Evolutionary conservation across 2,329 filamentous ascomycete species (phyloP).

Genomic region (Verticillium tricorpus): DNA sequence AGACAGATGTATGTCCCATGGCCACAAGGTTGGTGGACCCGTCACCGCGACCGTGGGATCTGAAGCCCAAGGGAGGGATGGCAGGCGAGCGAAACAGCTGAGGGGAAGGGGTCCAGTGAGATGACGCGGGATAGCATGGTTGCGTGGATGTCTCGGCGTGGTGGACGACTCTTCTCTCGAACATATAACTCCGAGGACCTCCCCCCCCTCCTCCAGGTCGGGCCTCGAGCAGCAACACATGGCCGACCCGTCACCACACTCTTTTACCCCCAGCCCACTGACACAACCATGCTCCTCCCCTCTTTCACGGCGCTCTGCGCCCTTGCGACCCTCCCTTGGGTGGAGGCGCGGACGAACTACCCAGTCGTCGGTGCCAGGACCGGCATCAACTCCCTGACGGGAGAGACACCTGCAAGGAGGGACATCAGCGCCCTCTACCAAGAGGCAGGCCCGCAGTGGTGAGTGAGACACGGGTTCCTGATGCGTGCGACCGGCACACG

Average conservation of each 20-base stretch:
- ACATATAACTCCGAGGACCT: slow-evolving; percentile 1
- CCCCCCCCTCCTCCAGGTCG: background rate
- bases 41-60: background rate
- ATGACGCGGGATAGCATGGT: background rate
- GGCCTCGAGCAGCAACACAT: background rate
- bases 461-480: slow-evolving; percentile 10
- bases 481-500: background rate
- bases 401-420: slow-evolving; percentile 36
- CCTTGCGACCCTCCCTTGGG: slow-evolving; percentile 2
- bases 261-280: background rate
- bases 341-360: background rate
- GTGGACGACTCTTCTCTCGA: background rate
- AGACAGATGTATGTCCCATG: background rate
- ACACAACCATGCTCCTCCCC: slow-evolving; percentile 2
- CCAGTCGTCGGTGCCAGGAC: slow-evolving; percentile 32
- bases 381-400: slow-evolving; percentile 29
- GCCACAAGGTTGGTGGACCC: background rate
- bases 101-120: background rate
- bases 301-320: slow-evolving; percentile 3
- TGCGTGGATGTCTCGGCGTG: background rate
- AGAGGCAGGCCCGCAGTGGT: slow-evolving; percentile 40
- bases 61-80: background rate
- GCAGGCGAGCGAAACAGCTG: background rate
- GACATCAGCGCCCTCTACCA: slow-evolving; percentile 43
- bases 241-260: background rate